Conservation (phyloP, 305 asterid species). For the Petunia hybrid region DNA sequence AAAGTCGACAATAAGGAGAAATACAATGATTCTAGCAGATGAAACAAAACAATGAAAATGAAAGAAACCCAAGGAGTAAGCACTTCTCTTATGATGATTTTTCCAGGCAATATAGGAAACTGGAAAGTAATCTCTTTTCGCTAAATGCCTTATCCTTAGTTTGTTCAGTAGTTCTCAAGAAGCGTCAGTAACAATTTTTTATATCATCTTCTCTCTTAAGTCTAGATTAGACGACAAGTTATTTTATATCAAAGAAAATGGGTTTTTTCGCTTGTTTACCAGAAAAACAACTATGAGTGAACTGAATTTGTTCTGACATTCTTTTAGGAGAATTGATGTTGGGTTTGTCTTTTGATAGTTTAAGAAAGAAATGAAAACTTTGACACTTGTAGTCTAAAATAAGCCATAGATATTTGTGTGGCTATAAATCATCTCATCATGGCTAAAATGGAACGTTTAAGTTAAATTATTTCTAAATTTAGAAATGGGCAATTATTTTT, state of each 20-base stretch:
- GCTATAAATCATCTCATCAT: too few relatives aligned
- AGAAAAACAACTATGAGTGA: not conserved
- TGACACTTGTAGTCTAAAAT: too few relatives aligned
- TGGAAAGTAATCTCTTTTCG: not conserved
- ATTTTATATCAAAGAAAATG: not conserved
- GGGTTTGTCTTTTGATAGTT: slow-evolving; percentile 1
- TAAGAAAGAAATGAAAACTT: too few relatives aligned
- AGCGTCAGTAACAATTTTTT: slow-evolving; percentile 21
- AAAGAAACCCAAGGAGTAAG: not conserved
- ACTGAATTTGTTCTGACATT: not conserved
- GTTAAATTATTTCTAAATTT: too few relatives aligned
- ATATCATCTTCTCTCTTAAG: not conserved
- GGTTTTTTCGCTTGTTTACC: not conserved
- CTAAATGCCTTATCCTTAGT: not conserved
- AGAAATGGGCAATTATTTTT: too few relatives aligned
- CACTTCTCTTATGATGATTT: slow-evolving; percentile 14
- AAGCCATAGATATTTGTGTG: too few relatives aligned
- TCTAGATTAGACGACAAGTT: slow-evolving; percentile 11
- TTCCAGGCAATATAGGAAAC: slow-evolving; percentile 21
- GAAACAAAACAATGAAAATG: not conserved
- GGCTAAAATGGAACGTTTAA: too few relatives aligned
- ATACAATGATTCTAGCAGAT: not conserved
- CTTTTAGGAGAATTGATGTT: not conserved
- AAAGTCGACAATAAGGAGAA: slow-evolving; percentile 21
- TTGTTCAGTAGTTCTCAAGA: not conserved